Evolutionary conservation across 805 yeast genomes (phyloP), one percentile per base, ranked within the genome.

Genomic region (Candida pseudofarinosa): DNA sequence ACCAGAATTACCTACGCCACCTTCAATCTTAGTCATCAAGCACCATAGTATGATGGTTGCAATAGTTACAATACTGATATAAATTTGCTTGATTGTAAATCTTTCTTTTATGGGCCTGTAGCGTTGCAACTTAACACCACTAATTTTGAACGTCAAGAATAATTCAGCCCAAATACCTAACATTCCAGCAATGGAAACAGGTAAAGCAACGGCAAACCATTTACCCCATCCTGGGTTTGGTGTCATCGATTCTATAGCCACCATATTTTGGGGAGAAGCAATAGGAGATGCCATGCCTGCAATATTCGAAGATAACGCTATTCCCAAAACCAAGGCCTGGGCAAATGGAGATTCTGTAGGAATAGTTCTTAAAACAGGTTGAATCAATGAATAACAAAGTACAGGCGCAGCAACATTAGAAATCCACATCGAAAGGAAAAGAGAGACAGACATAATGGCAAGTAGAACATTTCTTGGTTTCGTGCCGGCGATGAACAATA

Each of bases 211-310:
- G 5, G 83, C 80, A 62, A 91, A 93, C 99, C 99, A 91, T 59
- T 88, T 85, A 8, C 83, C 82, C 99, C 99, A 91, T 6, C 79
- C 77, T 13, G 84, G 84, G 38, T 84, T 80, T 1, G 95, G 96
- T 43, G 73, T 74, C 98, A 91, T 91, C 52, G 83, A 71, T 43
- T 88, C 90, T 39, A 91, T 74, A 1, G 97, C 96, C 54, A 91
- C 82, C 48, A 91, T 87, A 62, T 91, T 91, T 59, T 91, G 99
- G 1, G 99, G 99, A 2, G 97, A 88, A 1, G 97, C 90, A 56
- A 91, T 91, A 5, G 99, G 99, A 3, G 96, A 88, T 0, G 96
- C 85, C 95, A 90, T 91, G 50, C 99, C 99, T 17, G 96, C 98
- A 38, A 91, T 71, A 59, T 91, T 88, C 5, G 96, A 85, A 1